A percentile compares a stretch with the other conserved stretches of the same genome.
These are phyloP conservation scores for Pseudogymnoascus sp. DNA, from an alignment of 2,329 filamentous ascomycete species.

Conservation along the genomic window DNA sequence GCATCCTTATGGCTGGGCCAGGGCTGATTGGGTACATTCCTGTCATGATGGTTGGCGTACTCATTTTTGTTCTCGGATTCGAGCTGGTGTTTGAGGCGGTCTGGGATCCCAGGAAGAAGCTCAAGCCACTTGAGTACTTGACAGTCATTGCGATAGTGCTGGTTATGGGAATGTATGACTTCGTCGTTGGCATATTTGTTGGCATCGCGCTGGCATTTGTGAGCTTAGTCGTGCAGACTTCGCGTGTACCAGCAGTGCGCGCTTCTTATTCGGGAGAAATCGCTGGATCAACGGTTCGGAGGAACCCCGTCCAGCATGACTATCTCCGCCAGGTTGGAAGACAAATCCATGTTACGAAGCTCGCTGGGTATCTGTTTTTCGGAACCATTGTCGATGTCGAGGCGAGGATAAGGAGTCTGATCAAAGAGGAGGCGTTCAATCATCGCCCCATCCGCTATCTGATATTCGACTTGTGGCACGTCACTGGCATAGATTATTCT, in stretches of 20 bases:
- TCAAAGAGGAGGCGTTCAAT: constrained; percentile 74
- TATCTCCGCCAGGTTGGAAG: constrained; percentile 78
- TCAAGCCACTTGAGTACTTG: constrained; percentile 79
- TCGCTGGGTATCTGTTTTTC: constrained; percentile 95
- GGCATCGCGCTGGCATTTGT: constrained; percentile 88
- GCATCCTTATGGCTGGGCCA: constrained; percentile 78
- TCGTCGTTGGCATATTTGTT: constrained; percentile 86
- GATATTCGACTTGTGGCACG: constrained; percentile 79
- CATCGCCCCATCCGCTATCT: constrained; percentile 78
- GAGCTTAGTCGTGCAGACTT: constrained; percentile 85
- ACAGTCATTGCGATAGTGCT: constrained; percentile 86
- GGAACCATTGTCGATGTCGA: constrained; percentile 96
- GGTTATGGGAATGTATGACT: constrained; percentile 95
- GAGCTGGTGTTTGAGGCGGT: constrained; percentile 84
- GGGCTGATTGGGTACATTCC: constrained; percentile 88
- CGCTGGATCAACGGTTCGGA: constrained; percentile 83
- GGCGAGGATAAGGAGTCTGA: constrained; percentile 70
- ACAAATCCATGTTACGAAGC: constrained; percentile 85
- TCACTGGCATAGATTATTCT: constrained; percentile 91
- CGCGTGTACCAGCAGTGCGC: constrained; percentile 78
- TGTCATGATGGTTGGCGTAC: constrained; percentile 88
- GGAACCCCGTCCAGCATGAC: constrained; percentile 80
- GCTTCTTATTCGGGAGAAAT: constrained; percentile 85
- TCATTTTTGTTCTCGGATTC: constrained; percentile 93
- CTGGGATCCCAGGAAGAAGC: constrained; percentile 78